These are phyloP conservation scores for Starmerella lactis-condensi DNA, from an alignment of 805 yeast species.

Conservation along the genomic window DNA sequence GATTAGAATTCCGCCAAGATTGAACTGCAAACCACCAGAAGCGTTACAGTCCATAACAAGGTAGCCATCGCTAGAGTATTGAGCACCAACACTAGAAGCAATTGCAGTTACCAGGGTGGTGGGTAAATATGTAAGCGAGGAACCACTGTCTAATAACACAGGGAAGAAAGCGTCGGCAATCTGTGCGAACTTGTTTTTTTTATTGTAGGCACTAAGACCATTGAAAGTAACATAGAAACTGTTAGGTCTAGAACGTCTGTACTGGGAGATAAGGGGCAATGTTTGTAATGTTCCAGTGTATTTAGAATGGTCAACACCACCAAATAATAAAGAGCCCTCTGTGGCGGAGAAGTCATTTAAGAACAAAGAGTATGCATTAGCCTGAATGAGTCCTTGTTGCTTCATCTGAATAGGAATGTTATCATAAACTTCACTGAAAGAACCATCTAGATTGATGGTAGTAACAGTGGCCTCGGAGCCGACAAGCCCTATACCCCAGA, in stretches of 20 bases:
- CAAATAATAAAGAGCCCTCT: conserved; percentile 27
- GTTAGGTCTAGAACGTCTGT: conserved; percentile 9
- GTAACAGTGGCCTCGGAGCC: conserved; percentile 23
- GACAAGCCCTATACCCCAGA: conserved; percentile 24
- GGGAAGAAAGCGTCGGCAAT: conserved; percentile 11
- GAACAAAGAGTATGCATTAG: conserved; percentile 31
- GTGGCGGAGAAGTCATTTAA: conserved; percentile 23
- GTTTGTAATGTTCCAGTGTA: conserved; percentile 24
- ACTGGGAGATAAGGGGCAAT: conserved; percentile 20
- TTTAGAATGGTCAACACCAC: conserved; percentile 29
- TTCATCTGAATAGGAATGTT: conserved; percentile 24
- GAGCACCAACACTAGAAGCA: conserved; percentile 24
- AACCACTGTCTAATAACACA: conserved; percentile 37
- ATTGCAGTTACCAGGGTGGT: conserved; percentile 18
- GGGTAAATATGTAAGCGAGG: conserved; percentile 33
- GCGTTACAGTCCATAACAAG: conserved; percentile 27
- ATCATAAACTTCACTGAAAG: conserved; percentile 15
- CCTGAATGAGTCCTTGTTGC: conserved; percentile 26
- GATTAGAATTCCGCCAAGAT: conserved; percentile 35
- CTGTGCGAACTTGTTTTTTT: conserved; percentile 3
- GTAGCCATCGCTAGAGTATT: conserved; percentile 24
- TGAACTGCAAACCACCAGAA: conserved; percentile 24
- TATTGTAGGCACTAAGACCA: conserved; percentile 10
- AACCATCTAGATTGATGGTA: conserved; percentile 8
- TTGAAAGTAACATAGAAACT: conserved; percentile 9